phyloP scores from a whole-genome alignment of 2,329 filamentous ascomycete genomes.

The Cladophialophora exuberans region DNA sequence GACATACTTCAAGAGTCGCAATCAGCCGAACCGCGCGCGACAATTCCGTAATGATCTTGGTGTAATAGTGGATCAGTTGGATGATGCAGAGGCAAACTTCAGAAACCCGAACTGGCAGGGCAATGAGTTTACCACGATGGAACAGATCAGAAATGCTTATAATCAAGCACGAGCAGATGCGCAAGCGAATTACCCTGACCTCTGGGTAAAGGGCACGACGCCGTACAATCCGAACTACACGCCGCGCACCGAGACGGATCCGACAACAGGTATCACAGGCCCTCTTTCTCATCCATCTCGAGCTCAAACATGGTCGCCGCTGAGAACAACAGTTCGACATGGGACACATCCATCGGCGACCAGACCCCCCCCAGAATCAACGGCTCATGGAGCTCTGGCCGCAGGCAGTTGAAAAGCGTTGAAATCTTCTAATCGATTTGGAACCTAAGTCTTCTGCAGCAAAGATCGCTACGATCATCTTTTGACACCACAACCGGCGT shows the following conservation, averaged over 20 bases:
- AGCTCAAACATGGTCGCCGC: neutral
- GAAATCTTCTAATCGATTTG: too few species aligned
- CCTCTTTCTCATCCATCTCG: neutral
- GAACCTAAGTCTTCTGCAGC: too few species aligned
- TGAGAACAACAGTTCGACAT: neutral
- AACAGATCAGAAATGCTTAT: constrained; percentile 16
- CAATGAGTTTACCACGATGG: constrained; percentile 5
- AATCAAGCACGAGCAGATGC: constrained; percentile 18
- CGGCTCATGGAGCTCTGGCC: too few species aligned
- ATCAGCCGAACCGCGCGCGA: constrained; percentile 24
- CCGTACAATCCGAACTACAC: neutral
- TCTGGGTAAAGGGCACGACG: constrained; percentile 18
- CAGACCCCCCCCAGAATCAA: too few species aligned
- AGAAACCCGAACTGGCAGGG: constrained; percentile 2
- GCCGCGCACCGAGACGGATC: neutral
- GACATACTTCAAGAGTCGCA: constrained; percentile 26
- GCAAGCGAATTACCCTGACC: constrained; percentile 22
- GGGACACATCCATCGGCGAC: neutral
- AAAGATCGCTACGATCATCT: too few species aligned
- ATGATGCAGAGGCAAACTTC: constrained; percentile 24
- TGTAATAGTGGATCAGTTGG: constrained; percentile 16
- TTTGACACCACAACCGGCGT: too few species aligned
- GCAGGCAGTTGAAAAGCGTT: too few species aligned
- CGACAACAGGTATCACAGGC: neutral
- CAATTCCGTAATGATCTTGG: constrained; percentile 23